Conservation (phyloP, 2,329 filamentous ascomycete genomes). For the Cadophora sp. region DNA sequence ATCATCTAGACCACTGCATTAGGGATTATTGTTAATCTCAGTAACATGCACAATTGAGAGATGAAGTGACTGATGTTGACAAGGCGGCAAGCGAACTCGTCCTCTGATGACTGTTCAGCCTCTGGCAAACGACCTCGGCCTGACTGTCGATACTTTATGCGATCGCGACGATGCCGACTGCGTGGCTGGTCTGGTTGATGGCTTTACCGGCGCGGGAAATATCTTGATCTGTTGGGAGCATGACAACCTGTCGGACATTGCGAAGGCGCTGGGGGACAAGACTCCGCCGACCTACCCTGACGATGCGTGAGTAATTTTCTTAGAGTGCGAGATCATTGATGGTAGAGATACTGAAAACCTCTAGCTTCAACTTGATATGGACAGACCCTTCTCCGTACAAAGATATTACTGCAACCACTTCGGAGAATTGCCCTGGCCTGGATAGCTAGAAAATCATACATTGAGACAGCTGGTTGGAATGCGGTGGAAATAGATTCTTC, state of each 20-base stretch:
- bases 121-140: constrained; percentile 60
- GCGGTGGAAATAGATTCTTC: not conserved
- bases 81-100: constrained; percentile 58
- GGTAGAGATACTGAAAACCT: constrained; percentile 22
- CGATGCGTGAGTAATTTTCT: constrained; percentile 47
- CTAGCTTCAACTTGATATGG: constrained; percentile 63
- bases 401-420: constrained; percentile 52
- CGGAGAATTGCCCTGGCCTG: constrained; percentile 61
- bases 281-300: constrained; percentile 58
- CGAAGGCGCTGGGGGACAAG: constrained; percentile 56
- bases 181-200: constrained; percentile 57
- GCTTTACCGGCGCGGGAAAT: constrained; percentile 56
- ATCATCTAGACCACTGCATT: not conserved
- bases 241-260: constrained; percentile 58
- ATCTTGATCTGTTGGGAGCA: constrained; percentile 70
- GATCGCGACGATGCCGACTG: constrained; percentile 62
- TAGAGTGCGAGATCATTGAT: not conserved
- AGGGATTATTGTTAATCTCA: not conserved
- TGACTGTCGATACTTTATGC: constrained; percentile 62
- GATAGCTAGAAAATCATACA: constrained; percentile 43
- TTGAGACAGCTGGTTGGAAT: not conserved
- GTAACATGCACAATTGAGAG: not conserved
- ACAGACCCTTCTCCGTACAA: constrained; percentile 59
- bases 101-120: constrained; percentile 64
- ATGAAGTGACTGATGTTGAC: not conserved